These are phyloP conservation scores for Xylariaceae sp. DNA, from an alignment of 2,329 filamentous ascomycete genomes.

Conservation along the genomic window DNA sequence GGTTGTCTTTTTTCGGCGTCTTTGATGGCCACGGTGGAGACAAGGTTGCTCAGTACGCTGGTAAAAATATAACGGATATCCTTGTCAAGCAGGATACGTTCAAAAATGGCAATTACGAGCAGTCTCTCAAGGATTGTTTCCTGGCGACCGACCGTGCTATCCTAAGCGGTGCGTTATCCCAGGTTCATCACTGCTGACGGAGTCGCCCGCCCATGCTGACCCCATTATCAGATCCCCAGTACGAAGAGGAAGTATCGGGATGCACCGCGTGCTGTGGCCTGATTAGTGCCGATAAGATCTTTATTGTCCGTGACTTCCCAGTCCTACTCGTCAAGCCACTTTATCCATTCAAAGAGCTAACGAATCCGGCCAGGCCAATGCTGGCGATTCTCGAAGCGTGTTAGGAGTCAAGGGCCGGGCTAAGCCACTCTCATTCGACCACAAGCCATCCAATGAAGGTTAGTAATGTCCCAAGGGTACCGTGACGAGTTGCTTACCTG, in stretches of 20 bases:
- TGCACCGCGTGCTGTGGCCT: constrained; percentile 92
- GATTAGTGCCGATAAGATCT: constrained; percentile 87
- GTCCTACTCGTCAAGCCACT: constrained; percentile 2
- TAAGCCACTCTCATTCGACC: constrained; percentile 97
- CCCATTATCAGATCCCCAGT: constrained; percentile 70
- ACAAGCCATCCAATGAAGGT: constrained; percentile 99
- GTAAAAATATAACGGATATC: constrained; percentile 89
- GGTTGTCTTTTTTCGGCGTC: constrained; percentile 93
- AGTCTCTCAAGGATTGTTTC: constrained; percentile 95
- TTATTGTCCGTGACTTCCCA: constrained; percentile 64
- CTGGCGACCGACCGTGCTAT: constrained; percentile 94
- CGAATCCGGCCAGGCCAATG: constrained; percentile 67
- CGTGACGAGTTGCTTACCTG: constrained; percentile 6
- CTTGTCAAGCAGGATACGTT: constrained; percentile 93
- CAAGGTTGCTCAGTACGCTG: constrained; percentile 89
- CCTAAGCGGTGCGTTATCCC: constrained; percentile 66
- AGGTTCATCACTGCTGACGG: neutral
- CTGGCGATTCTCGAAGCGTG: constrained; percentile 91
- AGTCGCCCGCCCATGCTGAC: constrained; percentile 16
- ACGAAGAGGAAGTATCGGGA: constrained; percentile 95
- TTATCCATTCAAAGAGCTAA: constrained; percentile 14
- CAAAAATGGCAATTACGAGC: constrained; percentile 83
- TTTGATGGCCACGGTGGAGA: constrained; percentile 97
- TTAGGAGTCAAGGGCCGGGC: constrained; percentile 94
- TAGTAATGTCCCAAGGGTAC: constrained; percentile 20